Evolutionary conservation across 2,329 filamentous ascomycete genomes (phyloP).

Genomic region (Ceratocystis smalleyi): DNA sequence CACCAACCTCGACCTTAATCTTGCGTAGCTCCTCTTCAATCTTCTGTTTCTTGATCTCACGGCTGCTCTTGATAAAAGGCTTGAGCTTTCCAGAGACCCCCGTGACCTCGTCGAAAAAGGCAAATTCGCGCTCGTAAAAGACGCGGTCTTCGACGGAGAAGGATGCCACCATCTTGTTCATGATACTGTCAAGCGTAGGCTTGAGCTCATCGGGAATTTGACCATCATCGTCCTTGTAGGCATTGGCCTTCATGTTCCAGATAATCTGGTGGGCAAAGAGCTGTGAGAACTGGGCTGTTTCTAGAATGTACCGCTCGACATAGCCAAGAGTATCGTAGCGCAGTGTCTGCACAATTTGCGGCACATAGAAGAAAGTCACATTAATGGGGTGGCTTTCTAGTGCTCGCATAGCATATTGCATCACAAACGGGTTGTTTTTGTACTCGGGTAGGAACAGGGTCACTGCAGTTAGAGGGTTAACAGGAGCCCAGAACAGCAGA

Average conservation of each 20-base stretch:
- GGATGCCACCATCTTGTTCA: constrained; percentile 63
- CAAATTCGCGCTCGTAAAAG: constrained; percentile 90
- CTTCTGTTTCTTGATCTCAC: constrained; percentile 96
- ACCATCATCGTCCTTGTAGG: constrained; percentile 91
- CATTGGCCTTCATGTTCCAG: constrained; percentile 99
- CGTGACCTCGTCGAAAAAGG: constrained; percentile 97
- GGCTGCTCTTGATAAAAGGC: constrained; percentile 78
- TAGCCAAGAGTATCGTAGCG: constrained; percentile 89
- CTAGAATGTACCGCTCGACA: constrained; percentile 87
- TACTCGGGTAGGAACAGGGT: constrained; percentile 89
- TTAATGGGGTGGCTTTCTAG: constrained; percentile 91
- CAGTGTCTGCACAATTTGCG: constrained; percentile 89
- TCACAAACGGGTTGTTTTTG: constrained; percentile 76
- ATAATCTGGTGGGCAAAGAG: constrained; percentile 98
- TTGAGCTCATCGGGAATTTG: constrained; percentile 83
- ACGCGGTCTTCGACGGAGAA: constrained; percentile 64
- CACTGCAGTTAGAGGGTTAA: constrained; percentile 83
- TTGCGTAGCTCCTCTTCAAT: constrained; percentile 97
- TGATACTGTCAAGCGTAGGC: constrained; percentile 81
- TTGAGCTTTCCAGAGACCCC: constrained; percentile 89
- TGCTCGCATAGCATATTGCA: constrained; percentile 93
- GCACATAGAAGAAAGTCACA: constrained; percentile 96
- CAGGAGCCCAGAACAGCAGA: constrained; percentile 78
- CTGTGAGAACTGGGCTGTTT: constrained; percentile 95
- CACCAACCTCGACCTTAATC: constrained; percentile 91